Conservation (phyloP, 2,329 filamentous ascomycete genomes). For the Cercospora sojina region DNA sequence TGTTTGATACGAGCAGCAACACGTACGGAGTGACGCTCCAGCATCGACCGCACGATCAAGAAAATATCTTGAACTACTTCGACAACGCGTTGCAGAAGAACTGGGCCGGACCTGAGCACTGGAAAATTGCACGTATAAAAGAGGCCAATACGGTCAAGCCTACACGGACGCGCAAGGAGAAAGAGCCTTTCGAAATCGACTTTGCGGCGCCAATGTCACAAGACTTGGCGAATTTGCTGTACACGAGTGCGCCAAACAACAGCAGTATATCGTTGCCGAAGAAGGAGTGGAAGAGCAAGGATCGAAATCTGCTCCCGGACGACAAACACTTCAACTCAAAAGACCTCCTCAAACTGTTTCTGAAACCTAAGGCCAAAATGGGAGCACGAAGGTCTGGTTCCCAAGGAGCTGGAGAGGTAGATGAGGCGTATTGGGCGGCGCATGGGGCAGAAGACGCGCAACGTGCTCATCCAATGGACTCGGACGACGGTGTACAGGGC, state of each 20-base stretch:
- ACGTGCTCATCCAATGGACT: conserved; percentile 34
- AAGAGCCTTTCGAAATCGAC: conserved; percentile 93
- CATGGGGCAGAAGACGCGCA: conserved; percentile 46
- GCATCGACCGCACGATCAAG: conserved; percentile 67
- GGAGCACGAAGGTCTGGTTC: conserved; percentile 59
- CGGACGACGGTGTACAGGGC: conserved; percentile 62
- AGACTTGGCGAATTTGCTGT: conserved; percentile 70
- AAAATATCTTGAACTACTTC: conserved; percentile 97
- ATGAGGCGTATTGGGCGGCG: conserved; percentile 93
- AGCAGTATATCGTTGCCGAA: conserved; percentile 82
- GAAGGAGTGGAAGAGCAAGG: conserved; percentile 93
- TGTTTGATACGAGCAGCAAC: conserved; percentile 61
- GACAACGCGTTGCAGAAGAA: conserved; percentile 96
- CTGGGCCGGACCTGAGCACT: conserved; percentile 97
- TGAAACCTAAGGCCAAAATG: conserved; percentile 89
- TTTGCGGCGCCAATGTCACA: conserved; percentile 74
- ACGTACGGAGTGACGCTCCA: conserved; percentile 79
- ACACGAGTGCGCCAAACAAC: conserved; percentile 77
- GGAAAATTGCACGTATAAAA: conserved; percentile 94
- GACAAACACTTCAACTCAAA: conserved; percentile 98
- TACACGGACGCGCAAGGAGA: conserved; percentile 87
- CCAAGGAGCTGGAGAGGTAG: conserved; percentile 68
- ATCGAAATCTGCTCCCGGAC: conserved; percentile 87
- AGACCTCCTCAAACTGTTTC: conserved; percentile 82
- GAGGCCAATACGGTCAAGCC: conserved; percentile 57